These are phyloP conservation scores for Diaporthe citriasiana DNA, from an alignment of 2,329 filamentous ascomycete species.

Conservation along the genomic window DNA sequence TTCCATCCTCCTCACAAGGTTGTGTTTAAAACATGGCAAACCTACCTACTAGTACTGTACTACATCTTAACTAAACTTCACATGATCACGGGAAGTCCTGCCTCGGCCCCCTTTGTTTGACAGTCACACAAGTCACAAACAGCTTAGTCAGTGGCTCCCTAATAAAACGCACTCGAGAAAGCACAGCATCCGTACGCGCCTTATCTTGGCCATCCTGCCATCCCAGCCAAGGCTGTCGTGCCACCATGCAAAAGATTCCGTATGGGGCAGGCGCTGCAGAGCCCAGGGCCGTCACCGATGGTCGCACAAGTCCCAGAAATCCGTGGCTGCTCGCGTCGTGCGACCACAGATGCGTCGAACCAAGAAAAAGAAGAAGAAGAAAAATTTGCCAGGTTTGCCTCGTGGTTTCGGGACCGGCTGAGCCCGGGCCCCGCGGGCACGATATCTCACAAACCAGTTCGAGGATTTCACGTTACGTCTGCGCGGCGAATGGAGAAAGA, in stretches of 20 bases:
- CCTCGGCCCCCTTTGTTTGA: background rate
- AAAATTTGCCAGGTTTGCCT: background rate
- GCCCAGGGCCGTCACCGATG: background rate
- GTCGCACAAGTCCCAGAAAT: slow-evolving; percentile 9
- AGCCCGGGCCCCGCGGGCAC: background rate
- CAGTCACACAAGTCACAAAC: slow-evolving; percentile 1
- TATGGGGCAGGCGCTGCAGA: background rate
- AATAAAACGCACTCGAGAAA: slow-evolving; percentile 1
- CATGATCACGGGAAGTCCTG: background rate
- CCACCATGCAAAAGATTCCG: slow-evolving; percentile 2
- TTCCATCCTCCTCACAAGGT: background rate
- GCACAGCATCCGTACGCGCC: background rate
- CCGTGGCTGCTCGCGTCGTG: background rate
- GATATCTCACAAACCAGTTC: background rate
- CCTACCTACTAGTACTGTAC: too few relatives aligned
- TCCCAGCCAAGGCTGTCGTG: background rate
- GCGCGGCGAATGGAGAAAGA: background rate
- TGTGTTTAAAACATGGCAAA: background rate
- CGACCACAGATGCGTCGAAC: slow-evolving; percentile 7
- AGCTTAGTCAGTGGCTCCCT: background rate
- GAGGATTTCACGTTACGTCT: background rate
- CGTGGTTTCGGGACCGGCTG: background rate
- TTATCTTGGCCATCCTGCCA: background rate
- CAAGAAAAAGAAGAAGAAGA: background rate
- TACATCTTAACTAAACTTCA: background rate